Base-by-base conservation (phyloP, 2,329 filamentous ascomycete genomes). In the Fusarium hostae region DNA sequence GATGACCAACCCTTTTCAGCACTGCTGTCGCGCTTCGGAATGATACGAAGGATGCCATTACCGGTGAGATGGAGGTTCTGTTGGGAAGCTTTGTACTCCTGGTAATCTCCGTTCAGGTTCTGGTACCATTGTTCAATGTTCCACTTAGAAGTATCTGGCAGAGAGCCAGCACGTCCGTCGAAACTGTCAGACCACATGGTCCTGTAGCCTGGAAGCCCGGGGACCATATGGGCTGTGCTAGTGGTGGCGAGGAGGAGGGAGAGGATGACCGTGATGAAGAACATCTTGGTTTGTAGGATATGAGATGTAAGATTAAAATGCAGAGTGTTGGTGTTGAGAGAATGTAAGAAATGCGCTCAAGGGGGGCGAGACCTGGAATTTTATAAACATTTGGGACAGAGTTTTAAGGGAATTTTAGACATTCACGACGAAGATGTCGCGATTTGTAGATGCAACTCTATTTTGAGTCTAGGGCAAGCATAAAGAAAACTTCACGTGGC, bases 1-100 rank as follows among this genome's bases (percentile, higher is more conserved):
- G 85, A 86, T 0, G 85, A 86, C 86, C 86, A 87, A 20, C 78
- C 73, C 9, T 78, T 79, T 7, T 67, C 65, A 44, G 75, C 65
- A 10, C 65, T 64, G 1, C 39, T 9, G 47, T 83, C 79, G n/a
- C 77, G 76, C 74, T 80, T 81, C 2, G 86, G 86, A 0, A 86
- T 81, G 56, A 88, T 79, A 76, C 87, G 85, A 15, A 88, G 77
- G 1, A 84, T 85, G 7, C 77, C 68, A 24, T 83, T 84, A 9
- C 85, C 85, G n/a, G 81, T 84, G 43, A 84, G 79, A 75, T 88
- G 86, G 7, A 86, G 75, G 77, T 87, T 86, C 3, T 6, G 4
- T 2, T 30, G 18, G 3, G 62, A 75, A 62, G 43, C 75, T 78
- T 39, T 65, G 80, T 83, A 20, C 75, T 71, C 24, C 80, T 65